Conservation (phyloP, 2,329 filamentous ascomycete species). For the Fusarium sublunatum region DNA sequence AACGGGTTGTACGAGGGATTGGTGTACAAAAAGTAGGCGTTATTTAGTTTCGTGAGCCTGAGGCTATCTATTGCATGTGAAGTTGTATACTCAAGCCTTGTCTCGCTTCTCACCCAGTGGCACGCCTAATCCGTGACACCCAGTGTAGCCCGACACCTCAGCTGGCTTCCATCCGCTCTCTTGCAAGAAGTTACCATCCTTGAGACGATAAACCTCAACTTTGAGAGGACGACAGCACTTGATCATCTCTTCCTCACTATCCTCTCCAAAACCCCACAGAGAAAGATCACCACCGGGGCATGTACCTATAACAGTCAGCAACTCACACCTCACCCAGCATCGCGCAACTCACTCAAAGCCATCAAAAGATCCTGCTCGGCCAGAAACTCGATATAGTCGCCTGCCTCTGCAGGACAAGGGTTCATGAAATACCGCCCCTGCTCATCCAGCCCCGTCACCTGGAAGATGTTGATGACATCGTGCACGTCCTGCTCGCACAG, state of each 20-base stretch:
- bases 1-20: not conserved
- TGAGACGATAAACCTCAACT: constrained; percentile 76
- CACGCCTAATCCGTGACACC: constrained; percentile 41
- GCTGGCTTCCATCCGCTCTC: constrained; percentile 71
- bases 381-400: constrained; percentile 78
- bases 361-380: constrained; percentile 81
- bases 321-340: fast-evolving
- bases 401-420: constrained; percentile 64
- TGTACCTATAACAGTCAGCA: constrained; percentile 58
- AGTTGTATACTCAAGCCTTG: not conserved
- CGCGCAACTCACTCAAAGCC: constrained; percentile 59
- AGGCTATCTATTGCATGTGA: not conserved
- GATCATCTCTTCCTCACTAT: constrained; percentile 74
- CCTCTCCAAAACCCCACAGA: constrained; percentile 81
- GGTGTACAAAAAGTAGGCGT: not conserved
- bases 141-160: constrained; percentile 67
- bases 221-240: constrained; percentile 78
- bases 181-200: constrained; percentile 63
- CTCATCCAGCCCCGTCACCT: constrained; percentile 81
- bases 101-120: constrained; percentile 39
- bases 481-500: constrained; percentile 81
- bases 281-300: constrained; percentile 86
- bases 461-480: constrained; percentile 88
- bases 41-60: no score
- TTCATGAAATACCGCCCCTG: constrained; percentile 82